phyloP scores from a whole-genome alignment of 2,329 filamentous ascomycete species.

The Fusarium sulawesiense region DNA sequence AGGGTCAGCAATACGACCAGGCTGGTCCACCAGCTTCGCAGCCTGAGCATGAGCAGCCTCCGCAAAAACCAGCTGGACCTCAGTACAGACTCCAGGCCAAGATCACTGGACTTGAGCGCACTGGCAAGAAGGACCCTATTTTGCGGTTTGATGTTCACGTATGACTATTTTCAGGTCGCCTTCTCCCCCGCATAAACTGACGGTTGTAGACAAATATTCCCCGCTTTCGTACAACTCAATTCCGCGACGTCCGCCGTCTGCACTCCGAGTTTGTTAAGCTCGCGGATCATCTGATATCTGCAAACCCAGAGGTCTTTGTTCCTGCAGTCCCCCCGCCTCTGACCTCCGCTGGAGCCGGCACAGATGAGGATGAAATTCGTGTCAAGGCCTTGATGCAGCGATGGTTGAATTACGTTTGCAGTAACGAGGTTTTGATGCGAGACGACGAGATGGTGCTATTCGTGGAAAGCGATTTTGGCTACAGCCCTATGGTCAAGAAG shows the following conservation, averaged over 20 bases:
- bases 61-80: slow-evolving; percentile 70
- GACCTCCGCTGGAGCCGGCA: slow-evolving; percentile 93
- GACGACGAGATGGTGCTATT: slow-evolving; percentile 98
- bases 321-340: slow-evolving; percentile 95
- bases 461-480: slow-evolving; percentile 98
- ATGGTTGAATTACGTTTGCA: slow-evolving; percentile 94
- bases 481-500: slow-evolving; percentile 93
- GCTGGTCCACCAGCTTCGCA: slow-evolving; percentile 36
- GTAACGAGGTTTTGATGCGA: slow-evolving; percentile 89
- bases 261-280: slow-evolving; percentile 97
- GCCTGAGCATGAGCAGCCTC: slow-evolving; percentile 57
- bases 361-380: slow-evolving; percentile 91
- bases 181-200: slow-evolving; percentile 35
- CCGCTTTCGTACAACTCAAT: slow-evolving; percentile 96
- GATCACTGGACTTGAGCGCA: slow-evolving; percentile 91
- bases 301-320: slow-evolving; percentile 95
- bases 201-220: slow-evolving; percentile 89
- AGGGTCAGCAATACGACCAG: slow-evolving; percentile 47
- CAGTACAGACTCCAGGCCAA: slow-evolving; percentile 92
- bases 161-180: slow-evolving; percentile 45
- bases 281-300: slow-evolving; percentile 94
- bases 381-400: slow-evolving; percentile 91
- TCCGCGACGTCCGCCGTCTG: slow-evolving; percentile 93
- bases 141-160: slow-evolving; percentile 97
- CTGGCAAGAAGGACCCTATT: slow-evolving; percentile 94